Conservation (phyloP, 257 asterid species). For the Fraxinus americana region DNA sequence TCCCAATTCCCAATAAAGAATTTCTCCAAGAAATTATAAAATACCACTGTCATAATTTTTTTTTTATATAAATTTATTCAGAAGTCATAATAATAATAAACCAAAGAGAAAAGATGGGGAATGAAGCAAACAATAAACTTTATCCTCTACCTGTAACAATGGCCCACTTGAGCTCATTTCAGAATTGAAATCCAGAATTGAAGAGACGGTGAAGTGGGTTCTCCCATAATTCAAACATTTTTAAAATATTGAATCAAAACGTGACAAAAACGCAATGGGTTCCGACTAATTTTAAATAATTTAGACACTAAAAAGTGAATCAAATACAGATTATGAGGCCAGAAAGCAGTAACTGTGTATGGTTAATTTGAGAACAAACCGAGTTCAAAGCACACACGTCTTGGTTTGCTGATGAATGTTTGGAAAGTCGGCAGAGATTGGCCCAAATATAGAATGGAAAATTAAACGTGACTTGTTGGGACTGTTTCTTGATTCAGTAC, state of each 20-base stretch:
- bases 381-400: conserved; percentile 40
- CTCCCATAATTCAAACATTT: conserved; percentile 22
- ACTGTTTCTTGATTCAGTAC: neutral
- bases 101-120: conserved; percentile 27
- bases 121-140: conserved; percentile 25
- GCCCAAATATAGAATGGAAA: neutral
- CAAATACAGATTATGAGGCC: neutral
- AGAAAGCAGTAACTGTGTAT: conserved; percentile 22
- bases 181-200: conserved; percentile 1
- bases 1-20: conserved; percentile 48
- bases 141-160: conserved; percentile 34
- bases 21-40: conserved; percentile 29
- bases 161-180: conserved; percentile 46
- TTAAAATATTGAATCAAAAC: conserved; percentile 8
- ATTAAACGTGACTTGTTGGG: conserved; percentile 8
- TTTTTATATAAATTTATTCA: conserved; percentile 13
- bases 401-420: conserved; percentile 25
- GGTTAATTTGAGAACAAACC: conserved; percentile 26
- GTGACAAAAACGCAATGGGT: conserved; percentile 11
- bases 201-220: conserved; percentile 19
- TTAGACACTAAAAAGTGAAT: neutral
- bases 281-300: neutral
- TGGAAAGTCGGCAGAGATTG: conserved; percentile 34
- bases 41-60: neutral
- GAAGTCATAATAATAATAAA: conserved; percentile 6